These are phyloP conservation scores for Exsudoporus frostii DNA, from an alignment of 768 basidiomycete species.

Conservation along the genomic window DNA sequence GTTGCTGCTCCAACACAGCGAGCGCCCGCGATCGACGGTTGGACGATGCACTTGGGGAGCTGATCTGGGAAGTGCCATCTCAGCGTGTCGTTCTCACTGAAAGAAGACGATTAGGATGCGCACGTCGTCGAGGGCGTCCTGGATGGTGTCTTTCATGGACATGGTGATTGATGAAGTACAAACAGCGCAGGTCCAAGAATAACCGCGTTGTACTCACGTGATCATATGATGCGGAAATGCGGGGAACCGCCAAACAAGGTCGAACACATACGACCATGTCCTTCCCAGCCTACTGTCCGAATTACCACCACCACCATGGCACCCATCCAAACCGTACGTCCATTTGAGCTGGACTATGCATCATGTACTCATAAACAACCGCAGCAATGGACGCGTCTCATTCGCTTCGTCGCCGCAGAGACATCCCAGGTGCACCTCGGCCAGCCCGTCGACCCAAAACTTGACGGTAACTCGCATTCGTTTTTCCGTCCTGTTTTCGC, in stretches of 20 bases:
- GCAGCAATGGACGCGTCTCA: slow-evolving; percentile 67
- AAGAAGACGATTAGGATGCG: slow-evolving; percentile 19
- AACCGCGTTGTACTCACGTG: slow-evolving; percentile 32
- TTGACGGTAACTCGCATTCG: slow-evolving; percentile 50
- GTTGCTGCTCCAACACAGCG: slow-evolving; percentile 49
- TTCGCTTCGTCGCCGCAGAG: slow-evolving; percentile 78
- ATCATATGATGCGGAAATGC: slow-evolving; percentile 20
- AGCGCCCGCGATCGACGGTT: slow-evolving; percentile 55
- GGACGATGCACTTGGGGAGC: slow-evolving; percentile 55
- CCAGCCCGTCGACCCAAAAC: slow-evolving; percentile 62
- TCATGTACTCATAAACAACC: neutral
- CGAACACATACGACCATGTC: neutral
- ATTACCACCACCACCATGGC: slow-evolving; percentile 41
- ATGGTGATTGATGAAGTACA: slow-evolving; percentile 1
- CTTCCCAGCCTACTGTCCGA: neutral
- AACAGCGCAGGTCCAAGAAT: neutral
- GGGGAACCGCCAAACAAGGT: slow-evolving; percentile 6
- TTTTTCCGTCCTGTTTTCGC: neutral
- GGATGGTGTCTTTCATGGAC: slow-evolving; percentile 46
- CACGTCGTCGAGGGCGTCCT: slow-evolving; percentile 69
- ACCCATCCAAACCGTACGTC: slow-evolving; percentile 54
- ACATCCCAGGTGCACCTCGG: slow-evolving; percentile 74
- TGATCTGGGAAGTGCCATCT: slow-evolving; percentile 46
- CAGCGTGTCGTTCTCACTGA: slow-evolving; percentile 4
- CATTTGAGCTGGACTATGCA: neutral